Conservation (phyloP, 768 basidiomycete genomes). For the Gloeophyllum trabeum region DNA sequence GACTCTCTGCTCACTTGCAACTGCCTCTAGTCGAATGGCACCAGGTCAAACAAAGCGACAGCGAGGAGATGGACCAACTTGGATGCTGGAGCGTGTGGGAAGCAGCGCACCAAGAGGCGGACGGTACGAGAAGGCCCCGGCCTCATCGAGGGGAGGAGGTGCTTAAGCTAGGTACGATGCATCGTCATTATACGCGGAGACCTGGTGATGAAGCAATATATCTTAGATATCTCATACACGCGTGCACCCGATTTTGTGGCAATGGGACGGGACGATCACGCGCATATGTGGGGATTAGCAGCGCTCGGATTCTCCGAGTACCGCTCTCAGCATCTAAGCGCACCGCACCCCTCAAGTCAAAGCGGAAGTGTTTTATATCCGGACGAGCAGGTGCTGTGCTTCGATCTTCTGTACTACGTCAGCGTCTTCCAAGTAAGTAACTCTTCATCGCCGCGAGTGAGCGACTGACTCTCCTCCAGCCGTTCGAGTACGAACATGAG, state of each 20-base stretch:
- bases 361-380: not conserved
- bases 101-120: not conserved
- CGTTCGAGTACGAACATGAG: slow-evolving; percentile 17
- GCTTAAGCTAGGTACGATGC: not conserved
- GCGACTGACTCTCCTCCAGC: slow-evolving; percentile 12
- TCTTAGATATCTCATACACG: not conserved
- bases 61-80: slow-evolving; percentile 9
- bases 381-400: slow-evolving; percentile 3
- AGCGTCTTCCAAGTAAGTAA: not conserved
- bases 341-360: not conserved
- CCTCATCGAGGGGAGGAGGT: slow-evolving; percentile 4
- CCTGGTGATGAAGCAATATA: too few relatives aligned
- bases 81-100: slow-evolving; percentile 19
- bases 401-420: slow-evolving; percentile 4
- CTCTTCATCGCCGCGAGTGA: not conserved
- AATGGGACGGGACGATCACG: not conserved
- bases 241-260: not conserved
- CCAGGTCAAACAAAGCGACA: slow-evolving; percentile 13
- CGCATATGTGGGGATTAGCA: not conserved
- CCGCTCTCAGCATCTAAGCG: not conserved
- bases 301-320: not conserved
- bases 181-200: too few relatives aligned
- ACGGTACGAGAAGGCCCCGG: too few relatives aligned
- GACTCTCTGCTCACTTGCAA: slow-evolving; percentile 4
- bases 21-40: slow-evolving; percentile 15